These are phyloP conservation scores for Tranzscheliella williamsii DNA, from an alignment of 1,284 basidiomycete genomes.

Conservation along the genomic window DNA sequence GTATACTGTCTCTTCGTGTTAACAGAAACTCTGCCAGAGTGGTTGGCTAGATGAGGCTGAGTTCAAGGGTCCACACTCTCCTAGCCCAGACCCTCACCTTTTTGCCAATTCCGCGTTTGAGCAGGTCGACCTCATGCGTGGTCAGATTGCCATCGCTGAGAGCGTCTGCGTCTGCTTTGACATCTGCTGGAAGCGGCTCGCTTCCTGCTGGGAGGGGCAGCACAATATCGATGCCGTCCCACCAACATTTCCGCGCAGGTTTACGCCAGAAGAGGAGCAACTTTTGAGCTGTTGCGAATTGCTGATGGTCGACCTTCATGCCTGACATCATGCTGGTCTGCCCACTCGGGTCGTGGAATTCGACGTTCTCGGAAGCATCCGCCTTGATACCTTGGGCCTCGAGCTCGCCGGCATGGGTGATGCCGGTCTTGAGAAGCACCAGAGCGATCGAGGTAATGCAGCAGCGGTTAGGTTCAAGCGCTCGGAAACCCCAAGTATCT, in stretches of 20 bases:
- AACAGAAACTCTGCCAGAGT: too few relatives aligned
- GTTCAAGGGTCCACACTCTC: slow-evolving; percentile 96
- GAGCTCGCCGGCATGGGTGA: slow-evolving; percentile 73
- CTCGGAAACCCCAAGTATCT: slow-evolving; percentile 95
- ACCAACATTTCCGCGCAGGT: slow-evolving; percentile 99
- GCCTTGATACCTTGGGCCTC: slow-evolving; percentile 23
- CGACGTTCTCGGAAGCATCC: slow-evolving; percentile 6
- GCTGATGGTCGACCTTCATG: slow-evolving; percentile 76
- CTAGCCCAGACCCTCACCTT: slow-evolving; percentile 78
- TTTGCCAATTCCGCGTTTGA: slow-evolving; percentile 50
- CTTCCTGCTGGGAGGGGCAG: slow-evolving; percentile 62
- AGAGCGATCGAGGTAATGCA: slow-evolving; percentile 98
- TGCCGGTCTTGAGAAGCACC: slow-evolving; percentile 95
- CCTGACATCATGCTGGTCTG: slow-evolving; percentile 54
- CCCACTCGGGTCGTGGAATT: slow-evolving; percentile 36
- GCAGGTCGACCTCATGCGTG: slow-evolving; percentile 44
- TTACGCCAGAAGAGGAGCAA: slow-evolving; percentile 97
- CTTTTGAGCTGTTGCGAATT: slow-evolving; percentile 97
- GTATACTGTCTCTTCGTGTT: too few relatives aligned
- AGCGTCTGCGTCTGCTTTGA: slow-evolving; percentile 3
- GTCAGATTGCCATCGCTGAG: slow-evolving; percentile 44
- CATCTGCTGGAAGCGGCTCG: too few relatives aligned
- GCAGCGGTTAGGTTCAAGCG: slow-evolving; percentile 89
- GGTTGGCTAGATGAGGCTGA: slow-evolving; percentile 74
- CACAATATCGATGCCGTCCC: slow-evolving; percentile 94